These are phyloP conservation scores for Purpureocillium lavendulum DNA, from an alignment of 2,329 filamentous ascomycete species.

Conservation along the genomic window DNA sequence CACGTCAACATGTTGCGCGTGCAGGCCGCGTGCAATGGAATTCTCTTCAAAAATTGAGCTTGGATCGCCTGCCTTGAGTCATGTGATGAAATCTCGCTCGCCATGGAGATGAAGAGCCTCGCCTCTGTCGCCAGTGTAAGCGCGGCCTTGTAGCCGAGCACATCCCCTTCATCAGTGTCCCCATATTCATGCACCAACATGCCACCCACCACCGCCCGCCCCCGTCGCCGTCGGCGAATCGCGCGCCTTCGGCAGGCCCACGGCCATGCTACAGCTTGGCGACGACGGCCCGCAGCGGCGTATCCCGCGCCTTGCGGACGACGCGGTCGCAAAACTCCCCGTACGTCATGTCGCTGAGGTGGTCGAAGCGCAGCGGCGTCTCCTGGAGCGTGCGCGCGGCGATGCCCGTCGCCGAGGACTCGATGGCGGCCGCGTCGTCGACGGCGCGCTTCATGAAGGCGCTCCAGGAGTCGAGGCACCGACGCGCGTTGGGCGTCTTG, in stretches of 20 bases:
- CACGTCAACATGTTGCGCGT: too few relatives aligned
- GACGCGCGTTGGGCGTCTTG: constrained; percentile 31
- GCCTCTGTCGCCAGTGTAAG: too few relatives aligned
- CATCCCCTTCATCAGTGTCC: too few relatives aligned
- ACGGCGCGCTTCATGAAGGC: constrained; percentile 43
- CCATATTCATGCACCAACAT: too few relatives aligned
- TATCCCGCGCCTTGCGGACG: constrained; percentile 14
- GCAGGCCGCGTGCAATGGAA: too few relatives aligned
- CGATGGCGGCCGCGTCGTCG: constrained; percentile 21
- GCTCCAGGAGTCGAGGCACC: constrained; percentile 48
- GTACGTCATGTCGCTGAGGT: constrained; percentile 32
- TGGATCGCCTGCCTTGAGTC: too few relatives aligned
- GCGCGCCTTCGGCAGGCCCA: not conserved
- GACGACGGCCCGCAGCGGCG: constrained; percentile 2
- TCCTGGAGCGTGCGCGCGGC: constrained; percentile 44
- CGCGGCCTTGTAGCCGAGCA: too few relatives aligned
- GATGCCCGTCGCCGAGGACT: constrained; percentile 34
- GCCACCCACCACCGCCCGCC: too few relatives aligned
- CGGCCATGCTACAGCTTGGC: constrained; percentile 19
- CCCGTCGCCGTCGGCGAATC: too few relatives aligned
- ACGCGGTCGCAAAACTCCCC: constrained; percentile 34
- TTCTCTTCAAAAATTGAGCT: too few relatives aligned
- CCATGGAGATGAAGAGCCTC: too few relatives aligned
- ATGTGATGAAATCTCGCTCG: too few relatives aligned
- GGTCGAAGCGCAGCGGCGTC: constrained; percentile 30